Evolutionary conservation across 768 basidiomycete genomes (phyloP).

Genomic region (Tricholoma hemisulphureum): DNA sequence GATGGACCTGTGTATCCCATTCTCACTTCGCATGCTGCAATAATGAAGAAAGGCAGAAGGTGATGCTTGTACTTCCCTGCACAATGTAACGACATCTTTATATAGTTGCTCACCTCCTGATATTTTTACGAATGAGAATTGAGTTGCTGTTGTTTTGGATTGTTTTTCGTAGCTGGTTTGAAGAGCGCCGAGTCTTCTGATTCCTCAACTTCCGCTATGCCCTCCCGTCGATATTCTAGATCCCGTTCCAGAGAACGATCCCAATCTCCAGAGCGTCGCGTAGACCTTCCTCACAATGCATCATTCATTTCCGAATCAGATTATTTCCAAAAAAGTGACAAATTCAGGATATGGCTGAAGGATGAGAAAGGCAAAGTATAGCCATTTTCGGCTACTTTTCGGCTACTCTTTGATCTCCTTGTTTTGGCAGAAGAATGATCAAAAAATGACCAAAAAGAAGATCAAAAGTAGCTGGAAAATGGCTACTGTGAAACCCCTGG

Average conservation of each 20-base stretch:
- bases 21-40: slow-evolving; percentile 40
- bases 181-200: background rate
- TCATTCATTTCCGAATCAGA: slow-evolving; percentile 76
- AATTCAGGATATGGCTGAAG: slow-evolving; percentile 86
- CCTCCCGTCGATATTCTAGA: slow-evolving; percentile 35
- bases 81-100: no score
- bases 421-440: no score
- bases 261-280: slow-evolving; percentile 43
- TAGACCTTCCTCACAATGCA: slow-evolving; percentile 52
- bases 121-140: no score
- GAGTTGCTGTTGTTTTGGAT: background rate
- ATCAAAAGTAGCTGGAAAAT: no score
- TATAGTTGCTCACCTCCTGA: no score
- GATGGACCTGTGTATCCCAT: slow-evolving; percentile 43
- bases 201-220: slow-evolving; percentile 20
- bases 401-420: no score
- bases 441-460: no score
- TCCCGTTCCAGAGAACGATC: slow-evolving; percentile 31
- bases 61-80: no score
- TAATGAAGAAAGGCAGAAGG: slow-evolving; percentile 41
- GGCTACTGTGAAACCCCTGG: no score
- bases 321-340: slow-evolving; percentile 85
- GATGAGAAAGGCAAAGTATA: slow-evolving; percentile 54
- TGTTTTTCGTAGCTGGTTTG: background rate
- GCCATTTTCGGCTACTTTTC: no score